Conservation (phyloP, 2,329 filamentous ascomycete species). For the Penicillium sp. region DNA sequence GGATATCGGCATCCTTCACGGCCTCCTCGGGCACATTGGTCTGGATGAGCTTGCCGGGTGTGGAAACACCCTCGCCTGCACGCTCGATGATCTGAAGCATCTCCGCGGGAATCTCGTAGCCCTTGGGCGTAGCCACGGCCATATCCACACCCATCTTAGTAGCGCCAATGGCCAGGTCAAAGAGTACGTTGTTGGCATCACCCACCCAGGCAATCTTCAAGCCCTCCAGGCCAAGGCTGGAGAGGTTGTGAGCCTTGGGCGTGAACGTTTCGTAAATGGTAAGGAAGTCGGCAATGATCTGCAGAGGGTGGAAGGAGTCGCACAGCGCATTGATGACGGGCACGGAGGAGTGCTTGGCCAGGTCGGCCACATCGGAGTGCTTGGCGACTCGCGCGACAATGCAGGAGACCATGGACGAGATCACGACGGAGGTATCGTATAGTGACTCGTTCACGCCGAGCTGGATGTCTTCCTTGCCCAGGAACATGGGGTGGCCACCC, state of each 20-base stretch:
- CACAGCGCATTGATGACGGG: slow-evolving; percentile 86
- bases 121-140: slow-evolving; percentile 78
- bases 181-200: slow-evolving; percentile 95
- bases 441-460: slow-evolving; percentile 90
- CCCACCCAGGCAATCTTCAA: slow-evolving; percentile 95
- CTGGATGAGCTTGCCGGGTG: slow-evolving; percentile 66
- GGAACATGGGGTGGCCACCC: slow-evolving; percentile 92
- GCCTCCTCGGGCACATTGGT: slow-evolving; percentile 79
- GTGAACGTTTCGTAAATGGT: slow-evolving; percentile 80
- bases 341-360: slow-evolving; percentile 70
- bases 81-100: slow-evolving; percentile 72
- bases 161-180: slow-evolving; percentile 84
- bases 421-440: slow-evolving; percentile 86
- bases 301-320: slow-evolving; percentile 87
- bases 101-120: slow-evolving; percentile 72
- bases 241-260: slow-evolving; percentile 38
- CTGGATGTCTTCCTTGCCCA: slow-evolving; percentile 94
- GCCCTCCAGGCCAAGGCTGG: slow-evolving; percentile 68
- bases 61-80: slow-evolving; percentile 56
- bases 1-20: slow-evolving; percentile 77
- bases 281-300: slow-evolving; percentile 90
- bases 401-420: slow-evolving; percentile 88
- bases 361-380: slow-evolving; percentile 68
- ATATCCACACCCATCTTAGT: slow-evolving; percentile 84
- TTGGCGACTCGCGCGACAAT: slow-evolving; percentile 76